Percentiles rank a stretch among this genome's conserved stretches.
Evolutionary conservation across 1,284 basidiomycete species (phyloP).

Genomic region (Ustilago hordei): DNA sequence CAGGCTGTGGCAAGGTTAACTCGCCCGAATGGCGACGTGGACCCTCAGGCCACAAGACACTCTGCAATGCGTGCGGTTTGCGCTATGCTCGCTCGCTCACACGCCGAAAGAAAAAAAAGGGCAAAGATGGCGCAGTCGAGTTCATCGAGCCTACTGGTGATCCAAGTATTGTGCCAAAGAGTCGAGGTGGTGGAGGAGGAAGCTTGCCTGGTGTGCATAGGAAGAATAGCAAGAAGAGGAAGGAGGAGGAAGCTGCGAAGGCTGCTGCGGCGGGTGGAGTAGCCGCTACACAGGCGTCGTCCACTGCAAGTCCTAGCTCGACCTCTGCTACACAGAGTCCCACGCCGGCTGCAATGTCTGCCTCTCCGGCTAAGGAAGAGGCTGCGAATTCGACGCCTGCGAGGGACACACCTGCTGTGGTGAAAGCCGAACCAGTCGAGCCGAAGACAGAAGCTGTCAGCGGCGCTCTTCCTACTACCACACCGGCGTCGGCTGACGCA

Average conservation of each 20-base stretch:
- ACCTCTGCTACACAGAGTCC: constrained; percentile 3
- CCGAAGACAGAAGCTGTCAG: not conserved
- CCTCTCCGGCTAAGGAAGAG: constrained; percentile 1
- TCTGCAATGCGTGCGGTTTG: constrained; percentile 68
- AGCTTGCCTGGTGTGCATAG: constrained; percentile 58
- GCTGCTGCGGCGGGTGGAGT: constrained; percentile 10
- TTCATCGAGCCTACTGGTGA: constrained; percentile 59
- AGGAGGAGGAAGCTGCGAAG: constrained; percentile 34
- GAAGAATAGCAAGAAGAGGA: constrained; percentile 54
- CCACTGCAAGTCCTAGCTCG: constrained; percentile 1
- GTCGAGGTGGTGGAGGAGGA: constrained; percentile 59
- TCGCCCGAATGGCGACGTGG: constrained; percentile 93
- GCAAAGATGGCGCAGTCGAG: constrained; percentile 56
- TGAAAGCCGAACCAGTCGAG: constrained; percentile 18
- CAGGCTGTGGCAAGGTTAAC: constrained; percentile 72
- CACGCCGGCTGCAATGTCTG: not conserved
- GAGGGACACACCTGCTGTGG: not conserved
- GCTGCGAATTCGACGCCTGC: not conserved
- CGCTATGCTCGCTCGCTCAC: constrained; percentile 65
- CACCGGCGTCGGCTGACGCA: not conserved
- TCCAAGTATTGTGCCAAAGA: constrained; percentile 56
- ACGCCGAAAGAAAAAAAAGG: constrained; percentile 58
- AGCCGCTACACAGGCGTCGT: not conserved
- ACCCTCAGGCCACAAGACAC: constrained; percentile 66
- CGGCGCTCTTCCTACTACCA: not conserved